Conservation (phyloP, 768 basidiomycete species). For the Kwoniella pini region DNA sequence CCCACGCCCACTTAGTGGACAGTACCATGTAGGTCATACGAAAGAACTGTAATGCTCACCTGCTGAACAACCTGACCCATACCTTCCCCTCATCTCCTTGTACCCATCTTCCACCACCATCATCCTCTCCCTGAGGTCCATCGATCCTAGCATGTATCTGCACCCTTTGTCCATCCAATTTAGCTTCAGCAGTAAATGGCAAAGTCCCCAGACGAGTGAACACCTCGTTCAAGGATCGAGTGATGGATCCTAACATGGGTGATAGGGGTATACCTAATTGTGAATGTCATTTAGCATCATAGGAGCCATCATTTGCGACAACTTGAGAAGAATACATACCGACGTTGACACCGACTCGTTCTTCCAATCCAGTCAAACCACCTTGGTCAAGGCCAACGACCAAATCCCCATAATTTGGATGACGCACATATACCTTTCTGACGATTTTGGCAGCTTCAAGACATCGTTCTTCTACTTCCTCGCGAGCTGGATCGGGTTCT, state of each 20-base stretch:
- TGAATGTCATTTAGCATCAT: slow-evolving; percentile 1
- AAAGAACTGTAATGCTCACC: too few relatives aligned
- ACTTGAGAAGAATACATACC: slow-evolving; percentile 59
- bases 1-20: too few relatives aligned
- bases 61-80: slow-evolving; percentile 72
- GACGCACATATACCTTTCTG: slow-evolving; percentile 64
- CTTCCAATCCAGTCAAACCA: slow-evolving; percentile 65
- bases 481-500: slow-evolving; percentile 48
- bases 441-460: slow-evolving; percentile 65
- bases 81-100: slow-evolving; percentile 40
- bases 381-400: slow-evolving; percentile 61
- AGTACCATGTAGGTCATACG: too few relatives aligned
- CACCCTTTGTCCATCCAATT: slow-evolving; percentile 70
- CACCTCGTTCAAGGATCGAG: slow-evolving; percentile 79
- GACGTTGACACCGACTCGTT: slow-evolving; percentile 67
- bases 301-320: background rate
- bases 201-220: slow-evolving; percentile 66
- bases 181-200: slow-evolving; percentile 82
- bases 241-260: slow-evolving; percentile 83
- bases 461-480: slow-evolving; percentile 57
- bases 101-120: slow-evolving; percentile 60
- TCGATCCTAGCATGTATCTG: slow-evolving; percentile 56
- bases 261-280: slow-evolving; percentile 71
- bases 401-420: slow-evolving; percentile 59
- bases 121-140: slow-evolving; percentile 58